Percentiles rank a stretch among this genome's conserved stretches.
These are phyloP conservation scores for Staphylotrichum longicolle DNA, from an alignment of 495 filamentous ascomycete species.

Conservation along the genomic window DNA sequence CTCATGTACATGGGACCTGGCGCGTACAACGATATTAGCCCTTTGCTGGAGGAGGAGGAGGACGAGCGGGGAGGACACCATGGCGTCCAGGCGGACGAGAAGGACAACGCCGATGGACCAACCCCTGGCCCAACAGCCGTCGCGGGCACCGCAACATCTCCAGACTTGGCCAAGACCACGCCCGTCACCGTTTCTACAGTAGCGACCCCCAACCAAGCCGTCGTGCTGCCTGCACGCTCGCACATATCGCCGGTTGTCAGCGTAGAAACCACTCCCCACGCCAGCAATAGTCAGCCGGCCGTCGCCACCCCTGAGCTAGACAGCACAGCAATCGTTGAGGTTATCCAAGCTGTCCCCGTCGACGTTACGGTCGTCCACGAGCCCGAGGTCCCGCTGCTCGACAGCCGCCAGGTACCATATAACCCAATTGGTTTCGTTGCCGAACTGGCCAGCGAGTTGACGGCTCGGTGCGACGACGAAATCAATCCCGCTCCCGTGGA, in stretches of 20 bases:
- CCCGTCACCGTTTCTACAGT: neutral
- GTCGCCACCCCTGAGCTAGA: slow-evolving; percentile 19
- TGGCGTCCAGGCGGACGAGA: slow-evolving; percentile 1
- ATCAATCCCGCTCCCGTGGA: slow-evolving; percentile 45
- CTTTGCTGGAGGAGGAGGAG: slow-evolving; percentile 35
- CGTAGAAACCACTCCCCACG: slow-evolving; percentile 26
- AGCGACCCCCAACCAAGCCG: neutral
- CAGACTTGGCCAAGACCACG: neutral
- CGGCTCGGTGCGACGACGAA: slow-evolving; percentile 36
- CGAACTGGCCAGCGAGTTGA: slow-evolving; percentile 42
- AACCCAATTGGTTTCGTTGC: slow-evolving; percentile 46
- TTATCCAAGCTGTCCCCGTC: neutral
- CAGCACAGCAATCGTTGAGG: neutral
- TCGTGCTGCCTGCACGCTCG: neutral
- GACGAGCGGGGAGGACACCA: slow-evolving; percentile 11
- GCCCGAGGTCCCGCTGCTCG: slow-evolving; percentile 22
- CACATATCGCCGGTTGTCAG: slow-evolving; percentile 27
- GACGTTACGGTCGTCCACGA: neutral
- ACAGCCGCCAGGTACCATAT: slow-evolving; percentile 20
- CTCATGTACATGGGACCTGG: slow-evolving; percentile 46
- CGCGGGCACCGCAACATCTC: neutral
- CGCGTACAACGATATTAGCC: slow-evolving; percentile 37
- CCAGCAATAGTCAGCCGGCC: slow-evolving; percentile 20
- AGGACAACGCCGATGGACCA: neutral
- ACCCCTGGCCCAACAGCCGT: neutral